Evolutionary conservation across 83 land plant species (phyloP).

Genomic region (Thuja plicata): DNA sequence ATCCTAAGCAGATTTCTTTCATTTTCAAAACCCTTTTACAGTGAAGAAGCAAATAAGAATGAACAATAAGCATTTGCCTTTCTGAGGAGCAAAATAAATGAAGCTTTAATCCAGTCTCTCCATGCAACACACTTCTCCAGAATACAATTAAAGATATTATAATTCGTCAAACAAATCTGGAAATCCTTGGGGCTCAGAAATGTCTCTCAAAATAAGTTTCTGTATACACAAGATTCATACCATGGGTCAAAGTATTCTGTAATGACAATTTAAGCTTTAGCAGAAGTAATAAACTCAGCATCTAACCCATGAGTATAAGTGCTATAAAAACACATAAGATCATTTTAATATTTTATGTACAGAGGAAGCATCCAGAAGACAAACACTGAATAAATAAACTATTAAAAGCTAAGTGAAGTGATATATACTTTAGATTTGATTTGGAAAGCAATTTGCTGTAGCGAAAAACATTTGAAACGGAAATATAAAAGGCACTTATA

Average conservation of each 20-base stretch:
- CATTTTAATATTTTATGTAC: neutral
- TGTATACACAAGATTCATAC: neutral
- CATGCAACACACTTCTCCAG: neutral
- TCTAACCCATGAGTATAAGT: neutral
- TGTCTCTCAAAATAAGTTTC: neutral
- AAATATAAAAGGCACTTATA: neutral
- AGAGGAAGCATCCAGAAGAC: neutral
- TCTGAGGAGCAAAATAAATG: neutral
- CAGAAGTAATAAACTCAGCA: neutral
- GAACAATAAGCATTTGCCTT: neutral
- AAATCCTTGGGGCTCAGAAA: neutral
- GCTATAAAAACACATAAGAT: neutral
- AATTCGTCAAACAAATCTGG: neutral
- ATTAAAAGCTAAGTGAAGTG: neutral
- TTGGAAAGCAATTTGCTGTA: neutral
- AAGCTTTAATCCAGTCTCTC: neutral
- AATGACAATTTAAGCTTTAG: neutral
- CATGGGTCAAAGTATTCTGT: neutral
- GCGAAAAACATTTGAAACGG: neutral
- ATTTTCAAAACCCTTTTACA: neutral
- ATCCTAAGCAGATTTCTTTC: neutral
- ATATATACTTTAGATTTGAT: neutral
- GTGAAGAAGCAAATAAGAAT: neutral
- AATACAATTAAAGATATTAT: neutral
- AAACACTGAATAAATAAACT: neutral